These are phyloP conservation scores for Pseudoscleropodium purum DNA, from an alignment of 225 moss, liverwort and hornwort species.

Conservation along the genomic window DNA sequence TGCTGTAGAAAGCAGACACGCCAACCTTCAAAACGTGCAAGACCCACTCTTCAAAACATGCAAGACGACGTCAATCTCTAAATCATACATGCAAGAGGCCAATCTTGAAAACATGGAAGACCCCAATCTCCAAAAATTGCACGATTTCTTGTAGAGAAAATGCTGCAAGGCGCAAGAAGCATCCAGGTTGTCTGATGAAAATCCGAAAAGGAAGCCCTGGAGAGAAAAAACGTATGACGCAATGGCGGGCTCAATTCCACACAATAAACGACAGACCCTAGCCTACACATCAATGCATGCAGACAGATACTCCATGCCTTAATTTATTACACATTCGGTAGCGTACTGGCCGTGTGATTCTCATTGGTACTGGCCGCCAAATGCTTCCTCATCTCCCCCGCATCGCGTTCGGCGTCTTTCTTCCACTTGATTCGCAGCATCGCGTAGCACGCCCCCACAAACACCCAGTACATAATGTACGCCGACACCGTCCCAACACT, in stretches of 20 bases:
- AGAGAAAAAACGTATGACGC: too few relatives aligned
- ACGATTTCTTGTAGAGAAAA: background rate
- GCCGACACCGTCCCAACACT: constrained; percentile 40
- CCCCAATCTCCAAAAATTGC: background rate
- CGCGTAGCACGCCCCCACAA: background rate
- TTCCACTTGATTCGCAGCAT: constrained; percentile 20
- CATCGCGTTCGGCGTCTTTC: constrained; percentile 20
- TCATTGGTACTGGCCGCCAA: background rate
- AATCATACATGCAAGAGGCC: background rate
- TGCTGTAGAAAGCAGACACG: background rate
- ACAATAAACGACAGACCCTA: too few relatives aligned
- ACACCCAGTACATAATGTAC: constrained; percentile 53
- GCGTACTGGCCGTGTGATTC: background rate
- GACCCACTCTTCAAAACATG: background rate
- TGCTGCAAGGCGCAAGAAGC: background rate
- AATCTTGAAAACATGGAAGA: background rate
- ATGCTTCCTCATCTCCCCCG: background rate
- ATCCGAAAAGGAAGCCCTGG: too few relatives aligned
- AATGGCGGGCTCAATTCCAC: background rate
- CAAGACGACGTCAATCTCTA: background rate
- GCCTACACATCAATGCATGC: background rate
- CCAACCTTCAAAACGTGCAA: background rate
- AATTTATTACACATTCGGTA: background rate
- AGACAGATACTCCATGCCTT: background rate
- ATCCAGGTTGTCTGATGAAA: background rate